Evolutionary conservation across 768 basidiomycete genomes (phyloP).

Genomic region (Omphalotus guepiniiformis): DNA sequence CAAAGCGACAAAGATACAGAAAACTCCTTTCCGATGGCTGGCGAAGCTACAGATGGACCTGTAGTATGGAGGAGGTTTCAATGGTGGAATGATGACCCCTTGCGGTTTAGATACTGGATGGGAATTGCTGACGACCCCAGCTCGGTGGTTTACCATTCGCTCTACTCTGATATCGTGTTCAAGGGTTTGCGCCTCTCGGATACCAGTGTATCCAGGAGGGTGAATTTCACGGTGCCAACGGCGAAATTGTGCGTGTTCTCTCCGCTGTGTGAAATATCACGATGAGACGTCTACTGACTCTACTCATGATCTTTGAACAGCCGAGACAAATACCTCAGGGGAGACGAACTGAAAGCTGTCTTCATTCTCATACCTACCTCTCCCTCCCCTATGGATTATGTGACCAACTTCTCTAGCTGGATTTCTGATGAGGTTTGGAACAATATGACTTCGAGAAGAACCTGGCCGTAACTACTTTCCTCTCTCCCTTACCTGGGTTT

Average conservation of each 20-base stretch:
- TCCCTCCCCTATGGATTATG: conserved; percentile 6
- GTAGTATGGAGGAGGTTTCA: not conserved
- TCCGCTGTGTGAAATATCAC: not conserved
- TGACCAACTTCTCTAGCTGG: conserved; percentile 1
- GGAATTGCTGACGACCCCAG: not conserved
- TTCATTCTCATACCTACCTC: conserved; percentile 7
- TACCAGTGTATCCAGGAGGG: conserved; percentile 15
- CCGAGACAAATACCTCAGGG: too few species aligned
- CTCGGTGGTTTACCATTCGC: conserved; percentile 15
- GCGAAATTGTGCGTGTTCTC: conserved; percentile 14
- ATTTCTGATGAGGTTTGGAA: not conserved
- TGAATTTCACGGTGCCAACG: conserved; percentile 21
- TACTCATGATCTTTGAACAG: not conserved
- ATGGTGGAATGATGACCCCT: not conserved
- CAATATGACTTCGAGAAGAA: not conserved
- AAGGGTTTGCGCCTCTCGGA: conserved; percentile 19
- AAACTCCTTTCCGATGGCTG: not conserved
- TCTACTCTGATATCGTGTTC: conserved; percentile 23
- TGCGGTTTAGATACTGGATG: not conserved
- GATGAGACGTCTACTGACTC: not conserved
- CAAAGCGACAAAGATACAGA: not conserved
- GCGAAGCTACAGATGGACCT: not conserved
- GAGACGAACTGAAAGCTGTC: not conserved
- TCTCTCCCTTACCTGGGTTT: not conserved
- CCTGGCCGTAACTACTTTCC: not conserved